Base-by-base conservation (phyloP, 169 alveolate genomes). In the Cryptosporidium canis region DNA sequence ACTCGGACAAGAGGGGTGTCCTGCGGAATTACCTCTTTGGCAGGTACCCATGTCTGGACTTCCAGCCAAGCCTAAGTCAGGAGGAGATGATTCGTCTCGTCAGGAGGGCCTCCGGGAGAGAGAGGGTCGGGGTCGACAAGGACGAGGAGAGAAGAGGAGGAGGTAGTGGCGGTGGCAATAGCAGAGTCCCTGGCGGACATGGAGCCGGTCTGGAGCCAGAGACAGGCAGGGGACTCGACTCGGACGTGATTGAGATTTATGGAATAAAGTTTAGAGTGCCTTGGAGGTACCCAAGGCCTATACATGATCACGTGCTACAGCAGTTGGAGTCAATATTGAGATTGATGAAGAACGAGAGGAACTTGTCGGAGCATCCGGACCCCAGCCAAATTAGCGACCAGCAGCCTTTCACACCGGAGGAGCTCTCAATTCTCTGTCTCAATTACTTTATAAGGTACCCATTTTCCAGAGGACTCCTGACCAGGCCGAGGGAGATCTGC, bases 371-470 rank as follows among this genome's bases (percentile, higher is more conserved):
- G 11, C 27, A 70, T 55, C 66, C 84, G 0, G 67, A 70, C 37
- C 35, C 18, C 1, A 55, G 47, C 16, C 66, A 70, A 0, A 51
- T 70, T n/a, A 18, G 21, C 11, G 43, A 70, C n/a, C 84, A 70
- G 41, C 9, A 18, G 0, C 84, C 84, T 9, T 70, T 70, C 33
- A 70, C 67, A 27, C 18, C 27, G 21, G 45, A 33, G 9, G 84
- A 70, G n/a, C 47, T 70, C n/a, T 51, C 68, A 8, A 33, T 21
- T 33, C 48, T 70, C 27, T 70, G 84, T 31, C 29, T 18, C 1
- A 48, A 70, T 33, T 70, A 70, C 43, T 70, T 48, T 70, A 18
- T 70, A 37, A 48, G 84, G 21, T 70, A 70, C 27, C 84, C 84
- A 51, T 51, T 48, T 6, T 44, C 66, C 11, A 48, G 39, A 37